Evolutionary conservation across 179 eudicot genomes (phyloP).

Genomic region (Silene vulgaris): DNA sequence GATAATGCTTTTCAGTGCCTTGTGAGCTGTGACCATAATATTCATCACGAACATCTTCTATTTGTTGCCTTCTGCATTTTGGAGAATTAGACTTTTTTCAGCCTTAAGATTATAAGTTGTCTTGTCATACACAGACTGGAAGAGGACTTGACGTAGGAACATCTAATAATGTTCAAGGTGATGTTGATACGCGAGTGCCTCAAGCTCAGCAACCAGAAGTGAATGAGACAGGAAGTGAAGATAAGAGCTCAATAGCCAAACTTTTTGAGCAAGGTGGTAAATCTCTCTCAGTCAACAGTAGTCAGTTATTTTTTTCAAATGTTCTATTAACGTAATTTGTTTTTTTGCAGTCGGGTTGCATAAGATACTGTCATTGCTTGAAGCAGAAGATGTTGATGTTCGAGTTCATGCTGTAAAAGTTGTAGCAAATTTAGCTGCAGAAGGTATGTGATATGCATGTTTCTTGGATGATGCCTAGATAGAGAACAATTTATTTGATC

Average conservation of each 20-base stretch:
- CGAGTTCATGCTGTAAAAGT: conserved; percentile 92
- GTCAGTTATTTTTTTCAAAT: conserved; percentile 7
- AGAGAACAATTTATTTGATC: not conserved
- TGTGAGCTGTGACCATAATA: not conserved
- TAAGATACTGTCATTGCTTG: conserved; percentile 82
- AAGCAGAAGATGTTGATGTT: conserved; percentile 83
- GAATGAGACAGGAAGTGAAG: conserved; percentile 56
- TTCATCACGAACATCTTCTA: not conserved
- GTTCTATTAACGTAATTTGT: conserved; percentile 15
- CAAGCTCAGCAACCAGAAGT: conserved; percentile 47
- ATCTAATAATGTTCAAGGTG: conserved; percentile 29
- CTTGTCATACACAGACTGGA: conserved; percentile 53
- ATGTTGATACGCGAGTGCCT: conserved; percentile 48
- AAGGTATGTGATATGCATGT: conserved; percentile 43
- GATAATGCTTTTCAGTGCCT: too few species aligned
- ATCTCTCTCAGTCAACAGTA: conserved; percentile 4
- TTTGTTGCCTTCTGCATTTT: not conserved
- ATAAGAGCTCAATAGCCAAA: conserved; percentile 67
- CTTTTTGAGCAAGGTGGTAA: conserved; percentile 89
- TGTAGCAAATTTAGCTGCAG: conserved; percentile 90
- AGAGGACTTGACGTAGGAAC: conserved; percentile 57
- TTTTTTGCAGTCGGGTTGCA: conserved; percentile 71
- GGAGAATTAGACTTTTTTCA: not conserved
- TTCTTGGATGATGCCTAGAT: conserved; percentile 4
- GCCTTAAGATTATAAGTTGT: conserved; percentile 7